phyloP scores from a whole-genome alignment of 225 moss, liverwort and hornwort genomes.

The Anthoceros angustus region DNA sequence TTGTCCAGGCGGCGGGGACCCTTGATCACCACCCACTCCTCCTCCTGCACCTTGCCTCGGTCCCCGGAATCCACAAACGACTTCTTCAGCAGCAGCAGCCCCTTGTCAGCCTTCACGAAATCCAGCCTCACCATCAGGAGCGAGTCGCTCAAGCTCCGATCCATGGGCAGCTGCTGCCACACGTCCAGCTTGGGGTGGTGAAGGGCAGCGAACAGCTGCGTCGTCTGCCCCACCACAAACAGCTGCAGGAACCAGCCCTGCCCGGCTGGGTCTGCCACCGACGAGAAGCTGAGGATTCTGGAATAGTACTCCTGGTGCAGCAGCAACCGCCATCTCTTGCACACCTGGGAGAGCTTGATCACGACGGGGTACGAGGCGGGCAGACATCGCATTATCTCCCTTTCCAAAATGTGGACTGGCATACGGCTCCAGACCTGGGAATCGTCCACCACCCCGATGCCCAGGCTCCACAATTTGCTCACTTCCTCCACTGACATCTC shows the following conservation, averaged over 20 bases:
- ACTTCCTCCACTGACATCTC: not conserved
- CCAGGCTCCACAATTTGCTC: not conserved
- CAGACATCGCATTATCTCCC: not conserved
- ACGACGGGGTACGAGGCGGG: not conserved
- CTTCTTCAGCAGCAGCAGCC: not conserved
- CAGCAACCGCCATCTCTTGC: not conserved
- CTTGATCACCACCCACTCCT: not conserved
- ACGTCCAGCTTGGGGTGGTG: not conserved
- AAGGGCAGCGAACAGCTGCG: not conserved
- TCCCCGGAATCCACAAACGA: not conserved
- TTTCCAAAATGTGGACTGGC: not conserved
- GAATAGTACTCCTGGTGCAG: constrained; percentile 1
- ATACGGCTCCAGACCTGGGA: not conserved
- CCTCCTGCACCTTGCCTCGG: not conserved
- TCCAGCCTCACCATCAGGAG: not conserved
- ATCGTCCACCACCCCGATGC: constrained; percentile 1
- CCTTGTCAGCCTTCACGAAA: constrained; percentile 1
- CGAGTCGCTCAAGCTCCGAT: not conserved
- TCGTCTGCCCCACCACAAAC: not conserved
- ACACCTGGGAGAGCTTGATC: not conserved
- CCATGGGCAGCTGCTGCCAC: constrained; percentile 3
- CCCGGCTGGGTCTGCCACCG: not conserved
- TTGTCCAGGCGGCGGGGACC: not conserved
- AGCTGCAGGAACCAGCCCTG: constrained; percentile 4
- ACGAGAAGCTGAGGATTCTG: not conserved